phyloP scores from a whole-genome alignment of 192 early-diverging fungal genomes.

The Backusella parvicylindrica region DNA sequence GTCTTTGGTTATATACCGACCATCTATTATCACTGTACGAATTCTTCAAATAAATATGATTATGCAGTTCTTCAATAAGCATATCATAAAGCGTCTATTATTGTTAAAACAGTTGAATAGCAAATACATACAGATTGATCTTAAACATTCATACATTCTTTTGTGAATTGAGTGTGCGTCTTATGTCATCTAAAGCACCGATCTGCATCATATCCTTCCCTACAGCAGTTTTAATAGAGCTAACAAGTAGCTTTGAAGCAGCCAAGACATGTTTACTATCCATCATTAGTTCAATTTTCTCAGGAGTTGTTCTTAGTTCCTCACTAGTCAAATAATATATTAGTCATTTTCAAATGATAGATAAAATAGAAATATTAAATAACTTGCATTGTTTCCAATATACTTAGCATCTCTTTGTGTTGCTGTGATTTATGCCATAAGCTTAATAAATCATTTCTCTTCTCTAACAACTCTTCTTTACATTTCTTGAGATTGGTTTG shows the following conservation, averaged over 20 bases:
- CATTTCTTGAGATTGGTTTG: slow-evolving; percentile 61
- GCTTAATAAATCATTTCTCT: slow-evolving; percentile 63
- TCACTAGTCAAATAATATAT: slow-evolving; percentile 40
- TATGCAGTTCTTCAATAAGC: slow-evolving; percentile 74
- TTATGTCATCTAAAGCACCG: slow-evolving; percentile 65
- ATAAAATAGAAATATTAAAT: not conserved
- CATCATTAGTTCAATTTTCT: slow-evolving; percentile 54
- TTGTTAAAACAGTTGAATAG: no score
- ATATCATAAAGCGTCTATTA: slow-evolving; percentile 52
- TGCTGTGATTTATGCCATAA: slow-evolving; percentile 73
- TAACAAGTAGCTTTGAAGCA: slow-evolving; percentile 61
- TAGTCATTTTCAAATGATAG: not conserved
- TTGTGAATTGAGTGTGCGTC: slow-evolving; percentile 57
- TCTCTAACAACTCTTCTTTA: slow-evolving; percentile 58
- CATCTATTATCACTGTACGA: slow-evolving; percentile 69
- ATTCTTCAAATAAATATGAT: slow-evolving; percentile 75
- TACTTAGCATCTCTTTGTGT: slow-evolving; percentile 72
- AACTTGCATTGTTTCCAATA: slow-evolving; percentile 65
- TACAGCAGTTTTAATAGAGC: slow-evolving; percentile 57
- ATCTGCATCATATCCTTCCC: slow-evolving; percentile 64
- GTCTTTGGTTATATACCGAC: slow-evolving; percentile 49
- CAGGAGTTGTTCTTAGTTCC: slow-evolving; percentile 61
- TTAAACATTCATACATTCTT: slow-evolving; percentile 39
- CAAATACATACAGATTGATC: not conserved
- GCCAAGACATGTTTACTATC: slow-evolving; percentile 68